Percentiles rank a stretch among this genome's conserved stretches.
Conservation (phyloP, 208 protist genomes). For the Trypanosoma boissoni region DNA sequence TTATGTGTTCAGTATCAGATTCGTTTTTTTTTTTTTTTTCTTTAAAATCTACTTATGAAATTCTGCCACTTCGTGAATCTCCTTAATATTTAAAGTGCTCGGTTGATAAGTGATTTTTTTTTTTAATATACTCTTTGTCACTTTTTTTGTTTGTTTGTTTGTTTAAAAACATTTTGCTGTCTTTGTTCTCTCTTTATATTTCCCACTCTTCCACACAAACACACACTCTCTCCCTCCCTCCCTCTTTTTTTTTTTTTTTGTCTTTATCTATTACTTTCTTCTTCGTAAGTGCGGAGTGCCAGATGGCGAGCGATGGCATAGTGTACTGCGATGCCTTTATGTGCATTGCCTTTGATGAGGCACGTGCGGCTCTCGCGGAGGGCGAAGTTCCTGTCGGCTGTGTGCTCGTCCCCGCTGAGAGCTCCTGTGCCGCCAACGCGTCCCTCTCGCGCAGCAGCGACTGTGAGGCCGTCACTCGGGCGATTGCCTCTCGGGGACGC, state of each 20-base stretch:
- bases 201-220: no score
- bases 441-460: background rate
- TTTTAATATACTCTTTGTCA: background rate
- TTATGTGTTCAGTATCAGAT: no score
- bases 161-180: constrained; percentile 5
- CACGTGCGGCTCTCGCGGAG: constrained; percentile 43
- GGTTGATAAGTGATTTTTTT: background rate
- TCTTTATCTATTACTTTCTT: background rate
- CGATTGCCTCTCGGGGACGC: constrained; percentile 39
- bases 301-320: constrained; percentile 1
- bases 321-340: constrained; percentile 72
- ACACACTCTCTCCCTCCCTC: no score
- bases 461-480: background rate
- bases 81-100: background rate
- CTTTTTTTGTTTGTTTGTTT: background rate
- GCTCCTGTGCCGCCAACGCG: constrained; percentile 8
- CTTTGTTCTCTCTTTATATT: constrained; percentile 6
- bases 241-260: constrained; percentile 11
- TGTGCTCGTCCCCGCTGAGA: constrained; percentile 71
- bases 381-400: constrained; percentile 96
- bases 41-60: no score
- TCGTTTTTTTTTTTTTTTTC: no score
- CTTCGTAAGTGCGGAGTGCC: background rate
- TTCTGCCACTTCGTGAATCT: no score
- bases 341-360: constrained; percentile 58